Conservation (phyloP, 306 rosid species). For the Aeschynomene evenia region DNA sequence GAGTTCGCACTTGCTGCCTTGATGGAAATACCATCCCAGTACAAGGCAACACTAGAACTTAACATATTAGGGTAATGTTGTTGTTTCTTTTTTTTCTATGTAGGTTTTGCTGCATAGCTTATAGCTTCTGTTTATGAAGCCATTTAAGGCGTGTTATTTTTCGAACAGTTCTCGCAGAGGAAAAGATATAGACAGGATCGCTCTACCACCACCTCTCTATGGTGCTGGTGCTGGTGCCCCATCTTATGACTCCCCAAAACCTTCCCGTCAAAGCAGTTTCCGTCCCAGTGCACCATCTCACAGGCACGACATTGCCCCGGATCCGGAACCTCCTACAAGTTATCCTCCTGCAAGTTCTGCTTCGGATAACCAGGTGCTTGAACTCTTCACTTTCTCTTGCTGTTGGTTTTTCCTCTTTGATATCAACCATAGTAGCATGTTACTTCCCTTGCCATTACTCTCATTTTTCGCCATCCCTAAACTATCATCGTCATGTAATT, state of each 20-base stretch:
- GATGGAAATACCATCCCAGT: conserved; percentile 96
- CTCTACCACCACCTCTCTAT: conserved; percentile 88
- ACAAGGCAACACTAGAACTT: conserved; percentile 84
- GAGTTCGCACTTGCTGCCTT: conserved; percentile 85
- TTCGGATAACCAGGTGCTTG: conserved; percentile 64
- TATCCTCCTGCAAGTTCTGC: conserved; percentile 54
- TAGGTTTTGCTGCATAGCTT: conserved; percentile 19
- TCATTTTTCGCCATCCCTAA: too few relatives aligned
- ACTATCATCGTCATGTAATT: conserved; percentile 22
- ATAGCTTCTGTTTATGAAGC: conserved; percentile 12
- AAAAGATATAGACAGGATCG: conserved; percentile 63
- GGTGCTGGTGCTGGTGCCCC: conserved; percentile 72
- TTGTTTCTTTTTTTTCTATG: not conserved
- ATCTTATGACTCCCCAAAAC: conserved; percentile 48
- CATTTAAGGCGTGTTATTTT: conserved; percentile 13
- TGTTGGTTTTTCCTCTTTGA: conserved; percentile 5
- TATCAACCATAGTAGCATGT: not conserved
- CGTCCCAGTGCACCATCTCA: conserved; percentile 60
- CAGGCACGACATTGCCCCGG: conserved; percentile 25
- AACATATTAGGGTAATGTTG: conserved; percentile 72
- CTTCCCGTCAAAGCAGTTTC: conserved; percentile 48
- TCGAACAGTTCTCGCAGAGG: conserved; percentile 56
- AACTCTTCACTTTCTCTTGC: conserved; percentile 14
- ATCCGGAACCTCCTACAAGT: conserved; percentile 44
- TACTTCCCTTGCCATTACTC: not conserved